phyloP scores from a whole-genome alignment of 495 filamentous ascomycete genomes.

The Hyaloscypha bicolor region DNA sequence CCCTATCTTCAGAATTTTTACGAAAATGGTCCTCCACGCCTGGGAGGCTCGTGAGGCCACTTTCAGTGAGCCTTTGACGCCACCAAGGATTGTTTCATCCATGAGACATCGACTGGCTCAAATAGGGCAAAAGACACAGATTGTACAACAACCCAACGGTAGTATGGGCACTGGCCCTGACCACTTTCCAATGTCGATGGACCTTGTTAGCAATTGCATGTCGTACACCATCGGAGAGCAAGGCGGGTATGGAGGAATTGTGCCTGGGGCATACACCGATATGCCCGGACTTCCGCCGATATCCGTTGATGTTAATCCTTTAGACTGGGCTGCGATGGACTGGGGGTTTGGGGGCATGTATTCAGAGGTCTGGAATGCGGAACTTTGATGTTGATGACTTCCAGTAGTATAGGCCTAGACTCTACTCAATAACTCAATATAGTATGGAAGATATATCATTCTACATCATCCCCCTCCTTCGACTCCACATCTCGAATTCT shows the following conservation, averaged over 20 bases:
- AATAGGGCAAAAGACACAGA: conserved; percentile 14
- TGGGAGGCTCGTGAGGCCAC: conserved; percentile 48
- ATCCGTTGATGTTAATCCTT: conserved; percentile 32
- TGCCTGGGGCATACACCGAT: conserved; percentile 23
- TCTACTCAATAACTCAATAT: too few relatives aligned
- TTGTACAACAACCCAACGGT: conserved; percentile 25
- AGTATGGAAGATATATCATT: too few relatives aligned
- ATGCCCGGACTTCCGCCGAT: conserved; percentile 29
- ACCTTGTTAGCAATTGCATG: conserved; percentile 12
- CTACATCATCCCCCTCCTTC: too few relatives aligned
- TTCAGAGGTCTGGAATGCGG: background rate
- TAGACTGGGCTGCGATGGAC: conserved; percentile 37
- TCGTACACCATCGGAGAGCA: conserved; percentile 16
- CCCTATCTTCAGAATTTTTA: conserved; percentile 46
- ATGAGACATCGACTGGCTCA: conserved; percentile 38
- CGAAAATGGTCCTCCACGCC: conserved; percentile 46
- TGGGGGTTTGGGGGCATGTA: conserved; percentile 21
- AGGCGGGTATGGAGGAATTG: conserved; percentile 19
- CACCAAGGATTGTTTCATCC: conserved; percentile 44
- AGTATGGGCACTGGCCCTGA: conserved; percentile 29
- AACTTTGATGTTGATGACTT: background rate
- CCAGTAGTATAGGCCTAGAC: too few relatives aligned
- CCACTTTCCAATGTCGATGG: conserved; percentile 28
- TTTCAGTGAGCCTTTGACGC: conserved; percentile 24
- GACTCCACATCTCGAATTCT: too few relatives aligned